These are phyloP conservation scores for Cryptococcus amylolentus DNA, from an alignment of 1,284 basidiomycete genomes.

Conservation along the genomic window DNA sequence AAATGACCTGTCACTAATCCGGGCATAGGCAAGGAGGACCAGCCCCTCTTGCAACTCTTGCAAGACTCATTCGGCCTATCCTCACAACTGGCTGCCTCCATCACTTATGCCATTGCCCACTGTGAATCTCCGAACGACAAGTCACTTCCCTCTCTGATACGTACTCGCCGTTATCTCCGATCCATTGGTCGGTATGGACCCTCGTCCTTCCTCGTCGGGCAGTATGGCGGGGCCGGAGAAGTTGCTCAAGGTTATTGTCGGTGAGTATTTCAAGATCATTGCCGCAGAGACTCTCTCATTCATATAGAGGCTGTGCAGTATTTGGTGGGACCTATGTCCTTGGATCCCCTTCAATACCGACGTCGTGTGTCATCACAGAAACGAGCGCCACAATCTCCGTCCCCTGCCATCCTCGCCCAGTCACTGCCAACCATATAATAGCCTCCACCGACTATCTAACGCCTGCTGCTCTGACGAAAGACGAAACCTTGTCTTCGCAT, in stretches of 20 bases:
- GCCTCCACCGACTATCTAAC: slow-evolving; percentile 53
- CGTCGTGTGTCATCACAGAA: slow-evolving; percentile 19
- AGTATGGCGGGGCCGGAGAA: slow-evolving; percentile 90
- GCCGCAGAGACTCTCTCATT: not conserved
- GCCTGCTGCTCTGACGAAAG: slow-evolving; percentile 40
- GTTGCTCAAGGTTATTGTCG: slow-evolving; percentile 88
- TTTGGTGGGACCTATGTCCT: slow-evolving; percentile 80
- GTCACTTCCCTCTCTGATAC: slow-evolving; percentile 60
- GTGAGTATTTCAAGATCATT: slow-evolving; percentile 25
- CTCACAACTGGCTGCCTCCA: slow-evolving; percentile 57
- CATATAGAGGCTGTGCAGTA: slow-evolving; percentile 70
- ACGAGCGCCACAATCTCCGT: slow-evolving; percentile 51
- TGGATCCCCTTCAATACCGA: slow-evolving; percentile 45
- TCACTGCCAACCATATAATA: slow-evolving; percentile 54
- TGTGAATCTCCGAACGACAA: slow-evolving; percentile 59
- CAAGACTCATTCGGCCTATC: slow-evolving; percentile 62
- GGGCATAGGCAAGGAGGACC: slow-evolving; percentile 54
- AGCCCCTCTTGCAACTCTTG: slow-evolving; percentile 63
- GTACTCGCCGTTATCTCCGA: slow-evolving; percentile 68
- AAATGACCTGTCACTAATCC: slow-evolving; percentile 6
- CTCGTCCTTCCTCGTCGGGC: slow-evolving; percentile 86
- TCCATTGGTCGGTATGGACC: slow-evolving; percentile 84
- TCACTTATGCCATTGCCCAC: slow-evolving; percentile 70
- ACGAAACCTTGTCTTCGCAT: not conserved
- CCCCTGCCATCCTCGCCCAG: slow-evolving; percentile 56